Percentiles rank a stretch among this genome's conserved stretches.
phyloP scores from a whole-genome alignment of 805 yeast genomes.

The Wickerhamomyces subpelliculosus region DNA sequence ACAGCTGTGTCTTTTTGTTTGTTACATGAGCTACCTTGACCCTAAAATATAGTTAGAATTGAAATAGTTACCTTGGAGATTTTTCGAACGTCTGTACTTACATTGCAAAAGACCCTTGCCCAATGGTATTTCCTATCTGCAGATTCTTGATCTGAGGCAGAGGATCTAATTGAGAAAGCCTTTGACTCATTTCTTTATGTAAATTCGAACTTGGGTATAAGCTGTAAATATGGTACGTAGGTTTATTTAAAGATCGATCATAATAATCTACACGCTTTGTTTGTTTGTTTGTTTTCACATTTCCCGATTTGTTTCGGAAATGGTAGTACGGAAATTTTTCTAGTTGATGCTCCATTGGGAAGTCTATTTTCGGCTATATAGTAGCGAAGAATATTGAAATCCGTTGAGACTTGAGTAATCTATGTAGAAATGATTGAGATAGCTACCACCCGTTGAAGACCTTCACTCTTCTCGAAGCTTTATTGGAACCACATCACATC shows the following conservation, averaged over 20 bases:
- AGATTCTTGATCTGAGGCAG: slow-evolving; percentile 43
- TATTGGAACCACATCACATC: no score
- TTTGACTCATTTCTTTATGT: slow-evolving; percentile 3
- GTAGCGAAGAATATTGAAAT: no score
- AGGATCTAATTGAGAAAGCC: slow-evolving; percentile 39
- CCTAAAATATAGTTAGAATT: slow-evolving; percentile 13
- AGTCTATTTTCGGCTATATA: neutral
- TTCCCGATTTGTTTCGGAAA: slow-evolving; percentile 2
- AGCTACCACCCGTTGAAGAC: no score
- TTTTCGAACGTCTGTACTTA: slow-evolving; percentile 14
- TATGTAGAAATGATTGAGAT: no score
- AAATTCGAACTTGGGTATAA: no score
- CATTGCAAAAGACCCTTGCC: slow-evolving; percentile 65
- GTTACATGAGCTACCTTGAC: slow-evolving; percentile 44
- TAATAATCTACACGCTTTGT: neutral
- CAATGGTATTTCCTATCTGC: slow-evolving; percentile 45
- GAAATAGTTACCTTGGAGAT: neutral
- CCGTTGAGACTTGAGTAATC: no score
- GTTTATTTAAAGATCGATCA: no score
- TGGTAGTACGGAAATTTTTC: neutral
- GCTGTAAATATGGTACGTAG: no score
- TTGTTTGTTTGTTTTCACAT: slow-evolving; percentile 7
- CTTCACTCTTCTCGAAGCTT: no score
- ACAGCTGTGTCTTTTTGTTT: slow-evolving; percentile 27
- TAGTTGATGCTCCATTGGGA: neutral